These are phyloP conservation scores for Saturnispora mendoncae DNA, from an alignment of 805 yeast genomes.

Conservation along the genomic window DNA sequence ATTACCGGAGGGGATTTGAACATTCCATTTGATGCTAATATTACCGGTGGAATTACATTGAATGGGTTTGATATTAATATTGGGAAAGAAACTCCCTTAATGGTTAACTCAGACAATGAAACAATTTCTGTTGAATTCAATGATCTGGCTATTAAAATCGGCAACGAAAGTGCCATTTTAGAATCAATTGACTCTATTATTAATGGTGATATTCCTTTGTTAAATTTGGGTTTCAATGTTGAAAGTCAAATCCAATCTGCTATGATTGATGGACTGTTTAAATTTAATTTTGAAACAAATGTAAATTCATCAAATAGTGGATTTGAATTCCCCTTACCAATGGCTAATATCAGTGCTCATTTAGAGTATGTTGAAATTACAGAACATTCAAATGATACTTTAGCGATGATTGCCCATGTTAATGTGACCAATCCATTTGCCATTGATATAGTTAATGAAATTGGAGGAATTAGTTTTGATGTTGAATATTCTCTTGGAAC, in stretches of 20 bases:
- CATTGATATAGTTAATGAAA: conserved; percentile 22
- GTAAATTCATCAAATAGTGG: background rate
- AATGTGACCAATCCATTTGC: conserved; percentile 30
- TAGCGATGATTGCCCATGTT: conserved; percentile 27
- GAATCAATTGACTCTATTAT: background rate
- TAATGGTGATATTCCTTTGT: background rate
- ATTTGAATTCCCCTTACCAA: background rate
- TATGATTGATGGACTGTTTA: conserved; percentile 9
- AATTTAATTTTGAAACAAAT: background rate
- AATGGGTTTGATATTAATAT: background rate
- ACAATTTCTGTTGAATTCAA: background rate
- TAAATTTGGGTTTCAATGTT: background rate
- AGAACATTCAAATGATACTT: conserved; percentile 21
- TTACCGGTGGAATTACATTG: background rate
- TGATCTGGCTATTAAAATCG: background rate
- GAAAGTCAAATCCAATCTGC: conserved; percentile 1
- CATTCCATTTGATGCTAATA: conserved; percentile 1
- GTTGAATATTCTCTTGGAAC: conserved; percentile 27
- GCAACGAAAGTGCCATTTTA: background rate
- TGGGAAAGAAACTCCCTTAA: no score
- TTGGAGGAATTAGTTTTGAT: conserved; percentile 18
- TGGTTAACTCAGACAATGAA: background rate
- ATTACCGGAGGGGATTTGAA: background rate
- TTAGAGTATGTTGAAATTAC: conserved; percentile 18
- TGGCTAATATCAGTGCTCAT: conserved; percentile 2